Base-by-base conservation (phyloP, 2,329 filamentous ascomycete species). In the Westerdykella sp. region DNA sequence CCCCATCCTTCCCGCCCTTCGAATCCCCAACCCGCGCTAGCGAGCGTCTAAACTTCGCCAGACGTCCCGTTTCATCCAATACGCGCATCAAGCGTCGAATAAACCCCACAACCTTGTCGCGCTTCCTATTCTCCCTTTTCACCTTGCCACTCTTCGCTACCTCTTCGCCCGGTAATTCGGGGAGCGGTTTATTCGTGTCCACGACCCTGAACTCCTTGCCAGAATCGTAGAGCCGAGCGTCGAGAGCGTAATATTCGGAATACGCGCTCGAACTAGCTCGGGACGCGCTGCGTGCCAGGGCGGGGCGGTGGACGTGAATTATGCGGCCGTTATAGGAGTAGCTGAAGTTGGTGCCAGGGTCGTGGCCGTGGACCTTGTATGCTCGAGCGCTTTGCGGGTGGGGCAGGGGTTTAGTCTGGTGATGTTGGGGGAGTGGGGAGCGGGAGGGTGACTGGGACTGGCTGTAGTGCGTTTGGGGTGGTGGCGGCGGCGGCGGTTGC, bases 291-390 rank as follows among this genome's bases (percentile, higher is more conserved):
- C 25, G 25, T 10, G 2, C 34, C 42, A n/a, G 23, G 2, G 18
- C 13, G 9, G 28, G 18, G 34, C 41, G 41, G 41, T 53, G 51
- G 2, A 54, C 23, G 36, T 57, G 54, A 14, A 54, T 32, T 0
- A 47, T 40, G 4, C 38, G 39, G 2, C 55, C 54, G 40, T 59
- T 43, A 43, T 56, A 57, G 31, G 46, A 48, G 36, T 54, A 56
- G 2, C 25, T 2, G 14, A 48, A 49, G 1, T 18, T n/a, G 11
- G 47, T 50, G 7, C 28, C 13, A 2, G 41, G 30, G 28, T 57
- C 53, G 40, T 45, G 43, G 18, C 54, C 55, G 18, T 43, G 15
- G 31, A 28, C 9, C 11, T 28, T 28, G 25, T 28, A 21, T 21
- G 18, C 18, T 21, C 18, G 18, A 21, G 18, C 3, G 18, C 18